These are phyloP conservation scores for Pholiota microspora DNA, from an alignment of 768 basidiomycete genomes.

Conservation along the genomic window DNA sequence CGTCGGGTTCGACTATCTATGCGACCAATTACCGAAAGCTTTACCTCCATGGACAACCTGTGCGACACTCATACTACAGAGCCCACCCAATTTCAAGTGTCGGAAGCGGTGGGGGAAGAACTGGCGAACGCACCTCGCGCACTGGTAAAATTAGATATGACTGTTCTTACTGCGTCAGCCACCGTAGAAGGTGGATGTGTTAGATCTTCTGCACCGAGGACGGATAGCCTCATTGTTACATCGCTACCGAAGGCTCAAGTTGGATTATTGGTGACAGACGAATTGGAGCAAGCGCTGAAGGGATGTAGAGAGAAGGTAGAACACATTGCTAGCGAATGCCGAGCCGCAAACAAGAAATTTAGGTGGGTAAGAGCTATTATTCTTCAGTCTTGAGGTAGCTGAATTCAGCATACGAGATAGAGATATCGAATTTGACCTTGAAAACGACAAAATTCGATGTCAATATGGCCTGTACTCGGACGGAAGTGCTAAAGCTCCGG, in stretches of 20 bases:
- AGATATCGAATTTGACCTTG: conserved; percentile 51
- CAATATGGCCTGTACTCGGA: conserved; percentile 33
- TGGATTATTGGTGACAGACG: conserved; percentile 45
- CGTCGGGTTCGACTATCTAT: too few relatives aligned
- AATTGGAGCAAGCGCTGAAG: conserved; percentile 42
- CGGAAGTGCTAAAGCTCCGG: conserved; percentile 25
- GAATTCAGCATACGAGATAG: conserved; percentile 20
- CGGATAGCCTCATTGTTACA: not conserved
- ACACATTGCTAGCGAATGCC: conserved; percentile 41
- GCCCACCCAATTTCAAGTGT: too few relatives aligned
- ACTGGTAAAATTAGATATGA: too few relatives aligned
- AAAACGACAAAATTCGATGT: conserved; percentile 37
- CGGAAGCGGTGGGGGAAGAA: too few relatives aligned
- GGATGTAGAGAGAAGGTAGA: conserved; percentile 41
- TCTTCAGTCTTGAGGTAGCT: not conserved
- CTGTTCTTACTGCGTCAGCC: too few relatives aligned
- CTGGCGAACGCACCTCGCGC: too few relatives aligned
- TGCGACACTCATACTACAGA: too few relatives aligned
- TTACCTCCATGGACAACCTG: too few relatives aligned
- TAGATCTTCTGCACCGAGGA: not conserved
- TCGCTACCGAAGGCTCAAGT: conserved; percentile 23
- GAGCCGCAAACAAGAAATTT: conserved; percentile 42
- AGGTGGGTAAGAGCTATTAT: conserved; percentile 30
- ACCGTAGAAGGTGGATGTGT: not conserved
- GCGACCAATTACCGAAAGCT: too few relatives aligned